These are phyloP conservation scores for Cytospora piceae DNA, from an alignment of 2,329 filamentous ascomycete genomes.

Conservation along the genomic window DNA sequence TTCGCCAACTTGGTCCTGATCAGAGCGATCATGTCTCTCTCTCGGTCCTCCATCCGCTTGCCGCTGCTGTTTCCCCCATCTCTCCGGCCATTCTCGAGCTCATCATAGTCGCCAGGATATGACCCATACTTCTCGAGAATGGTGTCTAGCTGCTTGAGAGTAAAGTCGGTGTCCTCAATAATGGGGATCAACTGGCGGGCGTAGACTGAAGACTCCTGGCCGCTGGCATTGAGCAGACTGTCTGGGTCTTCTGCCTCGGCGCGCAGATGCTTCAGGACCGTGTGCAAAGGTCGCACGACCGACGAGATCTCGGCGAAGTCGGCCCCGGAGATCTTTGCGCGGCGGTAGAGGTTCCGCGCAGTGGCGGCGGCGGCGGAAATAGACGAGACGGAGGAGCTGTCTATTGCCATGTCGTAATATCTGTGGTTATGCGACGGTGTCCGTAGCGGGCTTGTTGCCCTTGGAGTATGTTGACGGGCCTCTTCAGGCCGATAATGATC, in stretches of 20 bases:
- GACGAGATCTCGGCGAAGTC: slow-evolving; percentile 54
- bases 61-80: slow-evolving; percentile 37
- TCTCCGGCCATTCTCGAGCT: slow-evolving; percentile 28
- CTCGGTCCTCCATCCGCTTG: slow-evolving; percentile 40
- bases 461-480: slow-evolving; percentile 1
- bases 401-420: slow-evolving; percentile 37
- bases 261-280: slow-evolving; percentile 60
- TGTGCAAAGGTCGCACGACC: slow-evolving; percentile 57
- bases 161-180: slow-evolving; percentile 58
- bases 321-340: slow-evolving; percentile 52
- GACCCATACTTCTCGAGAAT: slow-evolving; percentile 52
- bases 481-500: slow-evolving; percentile 7
- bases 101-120: slow-evolving; percentile 30
- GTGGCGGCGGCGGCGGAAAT: slow-evolving; percentile 61
- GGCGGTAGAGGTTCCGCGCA: slow-evolving; percentile 59
- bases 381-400: slow-evolving; percentile 43
- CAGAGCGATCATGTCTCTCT: slow-evolving; percentile 46
- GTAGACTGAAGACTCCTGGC: slow-evolving; percentile 46
- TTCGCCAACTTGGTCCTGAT: slow-evolving; percentile 52
- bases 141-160: slow-evolving; percentile 57
- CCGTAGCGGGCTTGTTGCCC: slow-evolving; percentile 22
- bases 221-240: slow-evolving; percentile 53
- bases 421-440: slow-evolving; percentile 16
- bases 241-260: slow-evolving; percentile 60
- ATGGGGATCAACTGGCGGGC: slow-evolving; percentile 54